Evolutionary conservation across 2,329 filamentous ascomycete species (phyloP), one percentile per base, ranked within the genome.

Genomic region (Ophiognomonia clavigignenti-juglandacearum): DNA sequence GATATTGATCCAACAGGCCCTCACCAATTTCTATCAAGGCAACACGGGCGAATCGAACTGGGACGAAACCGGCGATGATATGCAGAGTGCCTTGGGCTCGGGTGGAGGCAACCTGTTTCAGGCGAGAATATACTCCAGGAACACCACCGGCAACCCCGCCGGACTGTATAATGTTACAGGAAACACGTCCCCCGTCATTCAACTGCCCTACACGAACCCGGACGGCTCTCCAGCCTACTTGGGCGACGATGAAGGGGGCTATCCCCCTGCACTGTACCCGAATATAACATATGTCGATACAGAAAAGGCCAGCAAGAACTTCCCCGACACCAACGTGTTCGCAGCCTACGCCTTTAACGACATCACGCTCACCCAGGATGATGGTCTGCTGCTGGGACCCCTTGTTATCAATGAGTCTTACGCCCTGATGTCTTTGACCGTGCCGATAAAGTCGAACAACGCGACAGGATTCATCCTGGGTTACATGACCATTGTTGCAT

Each of bases 401-500:
- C 72, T 88, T 48, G 71, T 78, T 20, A 66, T 93, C 53, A 93
- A 95, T 61, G 69, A 78, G 37, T 80, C 81, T 0, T 86, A 85
- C 53, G 86, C 87, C 19, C 69, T 96, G 10, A 63, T 95, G 11
- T 96, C 90, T 3, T 71, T 95, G 49, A 95, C 90, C 0, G 68
- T 92, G 14, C 88, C 90, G 0, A 80, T 96, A 44, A 77, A 87
- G 50, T 82, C 85, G 60, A 86, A 83, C 54, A 73, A 74, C 2
- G 75, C 76, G 2, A 62, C 67, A 35, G 69, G 68, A 4, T 82
- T 85, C 52, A 78, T 92, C 1, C 72, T 96, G 5, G 91, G 88
- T 2, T 96, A 89, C 70, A 78, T 96, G 70, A 95, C 89, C 1
- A 69, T 92, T 2, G 72, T 95, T n/a, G 77, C 86, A 46, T 79